Base-by-base conservation (phyloP, 2,329 filamentous ascomycete genomes). In the Colletotrichum tofieldiae region DNA sequence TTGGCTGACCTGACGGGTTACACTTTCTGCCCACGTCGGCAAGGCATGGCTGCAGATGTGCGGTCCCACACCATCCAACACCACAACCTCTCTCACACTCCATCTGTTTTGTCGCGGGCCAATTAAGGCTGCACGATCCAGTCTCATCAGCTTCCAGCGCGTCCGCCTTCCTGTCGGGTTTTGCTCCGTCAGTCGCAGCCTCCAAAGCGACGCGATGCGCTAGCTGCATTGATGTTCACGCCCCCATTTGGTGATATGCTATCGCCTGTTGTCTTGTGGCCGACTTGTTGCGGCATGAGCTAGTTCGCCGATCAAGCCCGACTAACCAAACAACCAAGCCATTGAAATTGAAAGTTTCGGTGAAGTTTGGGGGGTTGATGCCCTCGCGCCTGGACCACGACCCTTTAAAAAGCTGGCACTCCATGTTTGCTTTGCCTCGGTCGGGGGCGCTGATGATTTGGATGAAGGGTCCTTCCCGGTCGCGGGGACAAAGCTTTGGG, bases 1-100 rank as follows among this genome's bases (percentile, higher is more conserved):
- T 63, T 68, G 65, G 58, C 32, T 60, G 69, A 41, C 39, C 32
- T 47, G 45, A 65, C 41, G 37, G 66, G 20, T 70, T 66, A 60
- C 55, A 66, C 58, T 69, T 54, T 47, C 58, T 63, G 29, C 65
- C 65, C 37, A 47, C 65, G 32, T 68, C 58, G 51, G 58, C 65
- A 69, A 56, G 65, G 65, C 64, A 72, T 62, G 47, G 52, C 58
- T 68, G 56, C 65, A 68, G 52, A 43, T 61, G 35, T 56, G 55
- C 41, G 16, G 39, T 58, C 49, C 56, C 67, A 41, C 65, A 55
- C 29, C 63, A 20, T 61, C 64, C 64, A 55, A 58, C 65, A 20
- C 64, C 37, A 47, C 20, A 29, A 16, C 62, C 66, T 65, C 51
- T 54, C 32, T 55, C 54, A 45, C 29, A n/a, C 52, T 58, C 51